Base-by-base conservation (phyloP, 1,139 yeast species). In the Arxiozyma heterogenica region DNA sequence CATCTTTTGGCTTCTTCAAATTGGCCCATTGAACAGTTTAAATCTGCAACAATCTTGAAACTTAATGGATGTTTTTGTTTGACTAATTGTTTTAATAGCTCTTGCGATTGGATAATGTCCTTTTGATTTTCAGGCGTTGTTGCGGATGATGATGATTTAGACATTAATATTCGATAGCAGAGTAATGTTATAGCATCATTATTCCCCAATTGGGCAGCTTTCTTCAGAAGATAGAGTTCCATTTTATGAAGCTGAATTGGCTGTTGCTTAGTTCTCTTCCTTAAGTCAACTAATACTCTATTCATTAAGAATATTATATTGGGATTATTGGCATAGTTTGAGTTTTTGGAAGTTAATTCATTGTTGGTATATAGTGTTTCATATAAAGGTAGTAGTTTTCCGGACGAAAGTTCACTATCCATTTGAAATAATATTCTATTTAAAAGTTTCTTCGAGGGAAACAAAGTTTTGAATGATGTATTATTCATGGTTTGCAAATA, bases 191-290 rank as follows among this genome's bases (percentile, higher is more conserved):
- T 81, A 1, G 96, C 96, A 68, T 89, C 89, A 58, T 82, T 79
- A 63, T 86, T 80, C 1, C 96, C 96, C 62, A 82, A 63, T 63
- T 87, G 95, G 0, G 96, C 96, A 9, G 96, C 90, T 55, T 79
- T 79, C 34, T 47, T 44, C 42, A 52, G 41, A 7, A 60, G 88
- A 95, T 12, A 89, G 78, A 47, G 89, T 69, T 58, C 81, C 84
- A 58, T 83, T 79, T 64, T 89, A 96, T 30, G 89, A 81, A 20
- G 79, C 74, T 1, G 83, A 72, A 57, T 82, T 82, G 0, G 93
- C 81, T 51, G 80, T 75, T 22, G 73, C 73, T 49, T 52, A 25
- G 96, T 70, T 50, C 86, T 75, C 43, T 79, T 46, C 34, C 43
- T 49, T 9, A 49, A 38, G 23, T 51, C 80, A 48, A 82, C 83